Percentiles rank a stretch among this genome's conserved stretches.
Evolutionary conservation across 2,329 filamentous ascomycete genomes (phyloP).

Genomic region (Neonectria faginata): DNA sequence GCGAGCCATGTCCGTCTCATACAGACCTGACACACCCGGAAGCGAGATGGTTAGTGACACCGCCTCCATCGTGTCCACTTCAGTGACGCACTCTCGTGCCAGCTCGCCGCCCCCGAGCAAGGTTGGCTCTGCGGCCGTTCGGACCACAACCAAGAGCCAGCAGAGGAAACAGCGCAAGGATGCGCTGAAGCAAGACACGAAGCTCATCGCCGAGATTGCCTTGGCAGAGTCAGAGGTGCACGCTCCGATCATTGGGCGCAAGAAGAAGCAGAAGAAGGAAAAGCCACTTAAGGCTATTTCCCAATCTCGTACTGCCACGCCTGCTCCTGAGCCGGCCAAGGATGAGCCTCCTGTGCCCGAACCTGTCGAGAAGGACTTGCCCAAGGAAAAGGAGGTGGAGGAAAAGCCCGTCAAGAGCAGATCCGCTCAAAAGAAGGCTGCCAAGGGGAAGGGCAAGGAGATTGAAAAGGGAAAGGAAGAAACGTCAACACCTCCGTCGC

Average conservation of each 20-base stretch:
- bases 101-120: constrained; percentile 75
- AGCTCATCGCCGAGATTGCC: constrained; percentile 62
- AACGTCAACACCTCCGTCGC: constrained; percentile 35
- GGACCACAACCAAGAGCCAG: constrained; percentile 80
- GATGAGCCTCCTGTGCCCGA: constrained; percentile 25
- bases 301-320: constrained; percentile 25
- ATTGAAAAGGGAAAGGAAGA: constrained; percentile 42
- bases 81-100: constrained; percentile 74
- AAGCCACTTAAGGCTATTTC: constrained; percentile 53
- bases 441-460: constrained; percentile 48
- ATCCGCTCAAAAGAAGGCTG: constrained; percentile 47
- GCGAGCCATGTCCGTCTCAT: constrained; percentile 47
- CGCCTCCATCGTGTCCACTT: constrained; percentile 78
- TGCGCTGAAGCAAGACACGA: constrained; percentile 72
- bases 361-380: constrained; percentile 12
- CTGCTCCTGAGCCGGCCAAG: constrained; percentile 28
- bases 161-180: constrained; percentile 81
- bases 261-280: constrained; percentile 88
- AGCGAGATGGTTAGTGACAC: constrained; percentile 84
- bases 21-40: constrained; percentile 77
- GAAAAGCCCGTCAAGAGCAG: constrained; percentile 44
- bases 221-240: constrained; percentile 67
- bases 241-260: constrained; percentile 81
- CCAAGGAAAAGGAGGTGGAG: constrained; percentile 34
- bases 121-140: constrained; percentile 75